A percentile compares a stretch with the other conserved stretches of the same genome.
These are phyloP conservation scores for Botrytis aclada DNA, from an alignment of 2,329 filamentous ascomycete species.

Conservation along the genomic window DNA sequence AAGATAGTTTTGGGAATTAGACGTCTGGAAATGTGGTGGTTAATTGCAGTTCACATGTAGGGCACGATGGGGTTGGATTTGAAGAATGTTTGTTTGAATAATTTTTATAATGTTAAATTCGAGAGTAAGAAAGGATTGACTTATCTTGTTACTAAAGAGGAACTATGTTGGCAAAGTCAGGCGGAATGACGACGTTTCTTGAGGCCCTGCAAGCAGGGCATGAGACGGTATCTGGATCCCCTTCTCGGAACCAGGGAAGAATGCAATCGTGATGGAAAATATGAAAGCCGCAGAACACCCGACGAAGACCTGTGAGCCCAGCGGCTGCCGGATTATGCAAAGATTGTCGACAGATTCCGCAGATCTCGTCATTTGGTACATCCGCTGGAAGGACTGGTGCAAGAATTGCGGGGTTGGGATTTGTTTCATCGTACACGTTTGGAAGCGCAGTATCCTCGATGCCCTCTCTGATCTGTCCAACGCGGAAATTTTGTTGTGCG, in stretches of 20 bases:
- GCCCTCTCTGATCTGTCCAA: background rate
- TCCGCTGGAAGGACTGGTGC: background rate
- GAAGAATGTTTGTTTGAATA: background rate
- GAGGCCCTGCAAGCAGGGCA: background rate
- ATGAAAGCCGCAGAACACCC: background rate
- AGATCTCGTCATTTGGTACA: background rate
- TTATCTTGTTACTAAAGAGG: background rate
- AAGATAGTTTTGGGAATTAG: background rate
- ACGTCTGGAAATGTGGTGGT: background rate
- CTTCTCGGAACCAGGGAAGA: background rate
- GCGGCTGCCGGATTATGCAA: background rate
- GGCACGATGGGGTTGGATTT: rapidly evolving
- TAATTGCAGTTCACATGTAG: background rate
- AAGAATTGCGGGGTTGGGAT: background rate
- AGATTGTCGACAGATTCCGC: background rate
- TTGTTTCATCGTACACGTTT: background rate
- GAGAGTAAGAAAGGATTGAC: background rate
- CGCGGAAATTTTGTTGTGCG: background rate
- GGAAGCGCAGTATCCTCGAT: background rate
- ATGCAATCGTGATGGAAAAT: background rate
- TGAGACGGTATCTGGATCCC: background rate
- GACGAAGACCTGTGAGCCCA: background rate
- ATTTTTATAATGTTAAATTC: background rate
- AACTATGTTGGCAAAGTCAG: background rate
- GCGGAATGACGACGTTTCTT: background rate